Evolutionary conservation across 2,329 filamentous ascomycete species (phyloP).

Genomic region (Tolypocladium amazonense): DNA sequence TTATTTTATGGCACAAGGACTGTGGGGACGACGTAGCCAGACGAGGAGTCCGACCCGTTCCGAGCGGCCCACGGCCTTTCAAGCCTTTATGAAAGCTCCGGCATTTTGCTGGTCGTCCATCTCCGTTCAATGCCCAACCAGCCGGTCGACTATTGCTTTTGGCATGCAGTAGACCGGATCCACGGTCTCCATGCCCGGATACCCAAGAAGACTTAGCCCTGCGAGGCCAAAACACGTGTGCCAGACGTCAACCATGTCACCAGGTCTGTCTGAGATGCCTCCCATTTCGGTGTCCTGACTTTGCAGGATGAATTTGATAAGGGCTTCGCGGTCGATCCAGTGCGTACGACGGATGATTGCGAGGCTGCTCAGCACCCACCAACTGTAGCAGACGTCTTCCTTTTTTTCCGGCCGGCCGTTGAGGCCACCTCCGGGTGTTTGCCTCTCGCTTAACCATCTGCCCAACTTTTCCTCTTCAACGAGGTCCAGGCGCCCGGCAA

Average conservation of each 20-base stretch:
- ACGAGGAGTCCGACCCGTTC: neutral
- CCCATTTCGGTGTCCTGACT: conserved; percentile 81
- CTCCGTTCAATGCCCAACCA: conserved; percentile 29
- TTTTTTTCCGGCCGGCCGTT: conserved; percentile 93
- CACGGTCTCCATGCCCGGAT: conserved; percentile 65
- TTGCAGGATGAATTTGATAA: conserved; percentile 71
- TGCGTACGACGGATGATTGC: conserved; percentile 79
- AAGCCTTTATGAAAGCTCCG: neutral
- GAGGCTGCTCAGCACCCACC: conserved; percentile 93
- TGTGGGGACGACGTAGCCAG: neutral
- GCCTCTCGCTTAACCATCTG: conserved; percentile 86
- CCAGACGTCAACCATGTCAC: conserved; percentile 94
- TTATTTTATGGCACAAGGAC: conserved; percentile 49
- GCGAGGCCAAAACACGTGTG: conserved; percentile 86
- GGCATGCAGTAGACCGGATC: conserved; percentile 86
- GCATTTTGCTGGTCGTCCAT: neutral
- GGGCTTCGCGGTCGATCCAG: conserved; percentile 81
- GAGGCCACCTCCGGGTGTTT: conserved; percentile 75
- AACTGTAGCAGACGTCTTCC: conserved; percentile 97
- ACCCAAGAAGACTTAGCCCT: conserved; percentile 74
- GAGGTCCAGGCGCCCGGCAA: conserved; percentile 71
- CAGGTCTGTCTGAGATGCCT: conserved; percentile 82
- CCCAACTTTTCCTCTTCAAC: conserved; percentile 75
- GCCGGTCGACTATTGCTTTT: conserved; percentile 50
- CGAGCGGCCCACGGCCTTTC: neutral